Conservation (phyloP, 371 early-diverging fungal genomes). For the Apophysomyces ossiformis region DNA sequence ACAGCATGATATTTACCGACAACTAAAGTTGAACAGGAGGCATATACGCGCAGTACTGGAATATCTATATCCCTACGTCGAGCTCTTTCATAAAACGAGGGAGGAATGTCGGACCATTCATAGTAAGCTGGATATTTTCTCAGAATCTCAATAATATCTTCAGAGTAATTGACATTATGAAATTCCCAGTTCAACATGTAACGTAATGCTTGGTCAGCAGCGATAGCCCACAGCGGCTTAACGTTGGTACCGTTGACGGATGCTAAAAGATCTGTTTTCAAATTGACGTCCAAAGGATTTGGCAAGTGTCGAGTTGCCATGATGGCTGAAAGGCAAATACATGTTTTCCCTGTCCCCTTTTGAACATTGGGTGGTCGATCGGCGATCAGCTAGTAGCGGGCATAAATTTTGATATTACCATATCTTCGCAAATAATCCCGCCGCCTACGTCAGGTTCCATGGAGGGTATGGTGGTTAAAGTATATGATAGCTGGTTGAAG, state of each 20-base stretch:
- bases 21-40: constrained; percentile 68
- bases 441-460: constrained; percentile 56
- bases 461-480: constrained; percentile 22
- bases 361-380: not conserved
- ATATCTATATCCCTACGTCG: constrained; percentile 22
- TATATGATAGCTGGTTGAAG: constrained; percentile 33
- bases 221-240: constrained; percentile 38
- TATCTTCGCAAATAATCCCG: constrained; percentile 82
- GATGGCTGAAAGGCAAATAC: constrained; percentile 70
- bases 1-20: constrained; percentile 34
- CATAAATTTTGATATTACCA: constrained; percentile 48
- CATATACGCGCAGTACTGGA: constrained; percentile 49
- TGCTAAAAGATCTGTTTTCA: constrained; percentile 37
- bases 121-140: constrained; percentile 56
- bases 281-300: constrained; percentile 22
- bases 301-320: constrained; percentile 62
- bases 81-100: constrained; percentile 25
- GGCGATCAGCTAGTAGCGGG: not conserved
- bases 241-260: not conserved
- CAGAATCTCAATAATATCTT: constrained; percentile 27
- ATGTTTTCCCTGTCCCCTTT: constrained; percentile 79
- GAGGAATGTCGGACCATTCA: constrained; percentile 30
- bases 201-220: constrained; percentile 39
- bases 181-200: constrained; percentile 44
- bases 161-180: constrained; percentile 31